Evolutionary conservation across 371 early-diverging fungal species (phyloP).

Genomic region (Lichtheimia hyalospora): DNA sequence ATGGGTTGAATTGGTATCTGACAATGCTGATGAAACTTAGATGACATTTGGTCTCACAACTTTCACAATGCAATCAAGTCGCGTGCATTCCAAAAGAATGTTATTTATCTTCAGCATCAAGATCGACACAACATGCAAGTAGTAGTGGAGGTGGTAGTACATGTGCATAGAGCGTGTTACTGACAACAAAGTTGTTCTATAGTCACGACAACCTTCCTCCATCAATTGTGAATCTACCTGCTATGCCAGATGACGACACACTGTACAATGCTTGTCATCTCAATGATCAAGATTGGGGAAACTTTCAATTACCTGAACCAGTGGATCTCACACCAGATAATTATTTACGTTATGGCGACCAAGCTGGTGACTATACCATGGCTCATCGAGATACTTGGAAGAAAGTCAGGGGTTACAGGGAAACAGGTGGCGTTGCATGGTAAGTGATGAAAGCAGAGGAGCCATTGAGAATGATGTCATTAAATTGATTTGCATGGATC

Average conservation of each 20-base stretch:
- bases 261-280: slow-evolving; percentile 35
- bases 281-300: slow-evolving; percentile 37
- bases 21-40: slow-evolving; percentile 11
- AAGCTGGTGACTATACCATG: slow-evolving; percentile 48
- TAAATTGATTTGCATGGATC: neutral
- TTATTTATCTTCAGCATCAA: slow-evolving; percentile 43
- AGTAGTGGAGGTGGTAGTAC: neutral
- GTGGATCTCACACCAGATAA: slow-evolving; percentile 26
- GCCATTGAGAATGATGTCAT: neutral
- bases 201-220: slow-evolving; percentile 44
- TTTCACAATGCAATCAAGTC: slow-evolving; percentile 50
- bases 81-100: slow-evolving; percentile 30
- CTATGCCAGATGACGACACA: slow-evolving; percentile 38
- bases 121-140: slow-evolving; percentile 42
- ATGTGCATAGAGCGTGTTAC: neutral
- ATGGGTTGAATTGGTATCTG: neutral
- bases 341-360: slow-evolving; percentile 30
- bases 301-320: slow-evolving; percentile 24
- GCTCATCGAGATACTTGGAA: slow-evolving; percentile 51
- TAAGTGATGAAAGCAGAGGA: slow-evolving; percentile 1
- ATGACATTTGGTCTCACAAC: slow-evolving; percentile 51
- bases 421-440: slow-evolving; percentile 47
- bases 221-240: slow-evolving; percentile 33
- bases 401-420: slow-evolving; percentile 36
- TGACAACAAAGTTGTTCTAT: neutral